Evolutionary conservation across 116 monocot genomes (phyloP).

Genomic region (Cymodocea nodosa): DNA sequence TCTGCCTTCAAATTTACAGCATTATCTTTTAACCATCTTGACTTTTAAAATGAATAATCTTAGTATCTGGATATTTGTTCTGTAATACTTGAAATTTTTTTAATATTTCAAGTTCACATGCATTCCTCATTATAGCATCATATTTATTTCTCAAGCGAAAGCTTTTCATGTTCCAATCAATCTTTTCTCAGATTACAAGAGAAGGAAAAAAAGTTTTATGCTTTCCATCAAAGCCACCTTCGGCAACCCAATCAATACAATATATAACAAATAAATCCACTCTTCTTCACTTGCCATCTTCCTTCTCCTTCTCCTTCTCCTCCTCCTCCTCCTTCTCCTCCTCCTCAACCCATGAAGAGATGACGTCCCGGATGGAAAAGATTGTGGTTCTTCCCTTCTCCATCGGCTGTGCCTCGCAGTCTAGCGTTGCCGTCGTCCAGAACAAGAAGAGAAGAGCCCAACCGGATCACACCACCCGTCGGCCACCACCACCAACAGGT

Average conservation of each 20-base stretch:
- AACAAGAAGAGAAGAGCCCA: conserved; percentile 1
- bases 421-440: conserved; percentile 32
- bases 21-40: too few relatives aligned
- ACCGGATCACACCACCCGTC: not conserved
- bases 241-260: conserved; percentile 23
- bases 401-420: conserved; percentile 57
- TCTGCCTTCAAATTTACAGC: too few relatives aligned
- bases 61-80: too few relatives aligned
- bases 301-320: not conserved
- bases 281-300: conserved; percentile 1
- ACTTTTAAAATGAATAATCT: too few relatives aligned
- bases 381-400: conserved; percentile 55
- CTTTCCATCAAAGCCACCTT: conserved; percentile 41
- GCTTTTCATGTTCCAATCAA: too few relatives aligned
- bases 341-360: conserved; percentile 5
- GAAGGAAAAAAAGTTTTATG: not conserved
- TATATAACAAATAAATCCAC: conserved; percentile 30
- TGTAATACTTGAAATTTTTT: too few relatives aligned
- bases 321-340: not conserved
- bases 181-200: too few relatives aligned
- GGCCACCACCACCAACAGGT: not conserved
- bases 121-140: too few relatives aligned
- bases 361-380: conserved; percentile 46
- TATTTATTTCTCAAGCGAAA: too few relatives aligned
- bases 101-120: too few relatives aligned